Evolutionary conservation across 106 monocot species (phyloP).

Genomic region (Dendrobium chrysotoxum): DNA sequence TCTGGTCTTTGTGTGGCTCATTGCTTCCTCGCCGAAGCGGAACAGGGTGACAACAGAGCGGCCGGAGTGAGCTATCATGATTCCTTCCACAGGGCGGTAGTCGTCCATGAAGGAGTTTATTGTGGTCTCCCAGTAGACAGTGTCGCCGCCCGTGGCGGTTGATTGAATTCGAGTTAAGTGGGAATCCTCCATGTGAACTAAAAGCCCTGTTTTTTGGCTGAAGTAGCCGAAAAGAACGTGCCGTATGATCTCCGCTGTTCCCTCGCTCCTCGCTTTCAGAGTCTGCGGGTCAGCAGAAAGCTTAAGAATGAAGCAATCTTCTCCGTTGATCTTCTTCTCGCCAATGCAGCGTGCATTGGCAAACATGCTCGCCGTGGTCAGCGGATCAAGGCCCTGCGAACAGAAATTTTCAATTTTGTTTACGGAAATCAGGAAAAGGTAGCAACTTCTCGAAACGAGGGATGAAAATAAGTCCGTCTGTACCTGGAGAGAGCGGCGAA

Average conservation of each 20-base stretch:
- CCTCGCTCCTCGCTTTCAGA: constrained; percentile 72
- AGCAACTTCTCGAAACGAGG: too few species aligned
- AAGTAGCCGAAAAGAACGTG: constrained; percentile 94
- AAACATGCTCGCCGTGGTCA: constrained; percentile 86
- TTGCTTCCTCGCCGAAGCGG: constrained; percentile 84
- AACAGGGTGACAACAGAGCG: constrained; percentile 81
- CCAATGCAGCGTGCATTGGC: constrained; percentile 84
- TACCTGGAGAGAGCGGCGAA: constrained; percentile 94
- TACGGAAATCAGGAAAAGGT: not conserved
- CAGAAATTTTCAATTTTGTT: not conserved
- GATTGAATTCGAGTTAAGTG: constrained; percentile 95
- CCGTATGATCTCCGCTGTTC: constrained; percentile 90
- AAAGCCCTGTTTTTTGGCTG: constrained; percentile 84
- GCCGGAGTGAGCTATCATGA: constrained; percentile 93
- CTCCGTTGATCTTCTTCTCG: constrained; percentile 89
- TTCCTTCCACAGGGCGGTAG: constrained; percentile 72
- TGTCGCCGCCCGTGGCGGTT: constrained; percentile 54
- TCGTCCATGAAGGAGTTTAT: constrained; percentile 84
- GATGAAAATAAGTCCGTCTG: not conserved
- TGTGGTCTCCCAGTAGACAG: constrained; percentile 97
- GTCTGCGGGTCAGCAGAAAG: constrained; percentile 76
- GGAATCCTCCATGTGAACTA: constrained; percentile 87
- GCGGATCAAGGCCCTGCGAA: constrained; percentile 77
- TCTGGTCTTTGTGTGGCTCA: constrained; percentile 92
- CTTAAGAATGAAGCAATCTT: constrained; percentile 99